These are phyloP conservation scores for Beauveria rudraprayagi DNA, from an alignment of 2,329 filamentous ascomycete species.

Conservation along the genomic window DNA sequence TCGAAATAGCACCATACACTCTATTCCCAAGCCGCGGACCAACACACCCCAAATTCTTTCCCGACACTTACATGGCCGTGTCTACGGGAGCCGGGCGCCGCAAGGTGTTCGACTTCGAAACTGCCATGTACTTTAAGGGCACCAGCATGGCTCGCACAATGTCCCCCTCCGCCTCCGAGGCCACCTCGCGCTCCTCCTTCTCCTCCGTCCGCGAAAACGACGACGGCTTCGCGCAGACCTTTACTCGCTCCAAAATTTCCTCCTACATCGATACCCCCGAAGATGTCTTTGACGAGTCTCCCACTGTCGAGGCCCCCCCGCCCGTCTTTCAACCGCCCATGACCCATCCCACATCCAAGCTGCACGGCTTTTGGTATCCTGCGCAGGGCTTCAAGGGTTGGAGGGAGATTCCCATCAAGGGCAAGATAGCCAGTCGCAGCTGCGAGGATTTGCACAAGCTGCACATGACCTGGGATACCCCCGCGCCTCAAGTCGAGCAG, in stretches of 20 bases:
- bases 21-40: conserved; percentile 1
- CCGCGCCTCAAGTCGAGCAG: conserved; percentile 25
- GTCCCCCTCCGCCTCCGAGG: conserved; percentile 29
- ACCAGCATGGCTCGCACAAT: conserved; percentile 30
- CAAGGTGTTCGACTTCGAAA: conserved; percentile 28
- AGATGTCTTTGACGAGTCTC: conserved; percentile 43
- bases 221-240: conserved; percentile 51
- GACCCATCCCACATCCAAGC: conserved; percentile 46
- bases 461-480: conserved; percentile 45
- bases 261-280: conserved; percentile 45
- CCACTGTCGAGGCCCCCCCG: conserved; percentile 31
- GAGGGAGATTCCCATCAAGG: conserved; percentile 54
- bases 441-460: conserved; percentile 51
- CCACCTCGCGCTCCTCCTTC: conserved; percentile 46
- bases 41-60: conserved; percentile 1
- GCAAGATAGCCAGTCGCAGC: conserved; percentile 52
- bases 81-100: conserved; percentile 20
- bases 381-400: conserved; percentile 52
- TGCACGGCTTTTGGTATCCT: conserved; percentile 52
- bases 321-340: conserved; percentile 43
- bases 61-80: conserved; percentile 24
- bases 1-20: background rate
- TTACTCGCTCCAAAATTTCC: conserved; percentile 55
- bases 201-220: conserved; percentile 55
- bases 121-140: conserved; percentile 25